Base-by-base conservation (phyloP, 2,329 filamentous ascomycete species). In the Scedosporium boydii region DNA sequence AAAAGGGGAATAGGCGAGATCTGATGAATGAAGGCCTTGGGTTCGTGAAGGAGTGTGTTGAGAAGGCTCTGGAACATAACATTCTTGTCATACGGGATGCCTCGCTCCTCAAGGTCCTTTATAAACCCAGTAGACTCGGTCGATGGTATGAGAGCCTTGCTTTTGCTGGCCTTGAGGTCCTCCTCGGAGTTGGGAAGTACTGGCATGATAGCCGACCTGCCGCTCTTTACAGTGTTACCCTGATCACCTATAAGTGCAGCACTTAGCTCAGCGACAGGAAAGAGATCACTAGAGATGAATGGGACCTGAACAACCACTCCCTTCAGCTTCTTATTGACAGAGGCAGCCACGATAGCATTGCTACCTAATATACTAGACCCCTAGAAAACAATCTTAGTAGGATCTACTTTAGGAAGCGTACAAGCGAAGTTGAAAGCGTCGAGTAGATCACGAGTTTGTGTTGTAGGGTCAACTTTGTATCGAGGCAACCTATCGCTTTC, bases 341-440 rank as follows among this genome's bases (percentile, higher is more conserved):
- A 62, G 6, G 64, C 64, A 18, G 65, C 63, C 21, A 58, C 59
- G 14, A 66, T 62, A 6, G 60, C 59, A 10, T 60, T 60, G 27
- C 66, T 64, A n/a, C 65, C 65, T 0, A 65, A 65, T 3, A 58
- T 61, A 26, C 65, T 65, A 21, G 61, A 46, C 10, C 66, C 66
- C 65, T 65, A 67, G 56, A 62, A 64, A 3, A 62, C 61, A 18
- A 67, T 63, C 3, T 62, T 63, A 12, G 55, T 18, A 12, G 62
- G 5, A 34, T 67, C 64, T 51, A 66, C 64, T 9, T 64, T 61
- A 14, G 65, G 61, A 23, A 67, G 60, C 29, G 62, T 63, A 4
- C 14, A 56, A 9, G 59, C 66, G 34, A 64, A 66, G 62, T 64
- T 63, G 41, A 66, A 66, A 6, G 64, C 65, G 27, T 66, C 66